phyloP scores from a whole-genome alignment of 2,329 filamentous ascomycete species.

The Metarhizium guizhouense region DNA sequence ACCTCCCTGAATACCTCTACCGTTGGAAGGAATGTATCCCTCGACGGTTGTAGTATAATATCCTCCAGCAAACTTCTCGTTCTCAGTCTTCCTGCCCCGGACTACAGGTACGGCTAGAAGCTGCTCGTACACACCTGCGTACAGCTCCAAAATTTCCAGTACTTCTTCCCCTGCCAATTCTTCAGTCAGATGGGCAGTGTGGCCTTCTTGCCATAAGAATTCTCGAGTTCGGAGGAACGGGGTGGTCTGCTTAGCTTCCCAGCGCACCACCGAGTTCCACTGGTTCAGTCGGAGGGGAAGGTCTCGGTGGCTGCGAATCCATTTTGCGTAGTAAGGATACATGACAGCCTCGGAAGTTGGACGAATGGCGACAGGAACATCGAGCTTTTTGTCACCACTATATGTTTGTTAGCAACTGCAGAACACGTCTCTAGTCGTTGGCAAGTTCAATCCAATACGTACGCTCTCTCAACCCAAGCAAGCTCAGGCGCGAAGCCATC shows the following conservation, averaged over 20 bases:
- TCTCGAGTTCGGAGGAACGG: constrained; percentile 86
- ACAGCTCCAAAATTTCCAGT: constrained; percentile 84
- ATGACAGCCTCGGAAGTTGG: constrained; percentile 72
- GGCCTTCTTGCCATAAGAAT: constrained; percentile 97
- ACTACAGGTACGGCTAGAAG: constrained; percentile 92
- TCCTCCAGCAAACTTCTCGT: constrained; percentile 95
- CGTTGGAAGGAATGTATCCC: constrained; percentile 92
- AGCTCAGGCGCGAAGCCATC: constrained; percentile 96
- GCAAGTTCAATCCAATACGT: constrained; percentile 22
- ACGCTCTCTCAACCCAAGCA: constrained; percentile 81
- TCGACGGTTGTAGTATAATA: constrained; percentile 96
- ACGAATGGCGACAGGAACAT: constrained; percentile 63
- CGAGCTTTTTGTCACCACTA: constrained; percentile 85
- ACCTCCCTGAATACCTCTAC: constrained; percentile 90
- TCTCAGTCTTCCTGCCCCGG: constrained; percentile 89
- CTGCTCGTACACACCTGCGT: constrained; percentile 86
- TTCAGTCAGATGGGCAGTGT: constrained; percentile 81
- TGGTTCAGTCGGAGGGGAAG: constrained; percentile 92
- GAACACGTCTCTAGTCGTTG: neutral
- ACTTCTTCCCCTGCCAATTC: constrained; percentile 77
- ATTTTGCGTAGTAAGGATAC: constrained; percentile 94
- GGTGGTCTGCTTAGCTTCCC: constrained; percentile 93
- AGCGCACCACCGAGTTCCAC: constrained; percentile 88
- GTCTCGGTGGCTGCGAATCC: constrained; percentile 94
- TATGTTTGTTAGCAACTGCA: neutral